Base-by-base conservation (phyloP, 495 filamentous ascomycete genomes). In the Sphaerosporella brunnea region DNA sequence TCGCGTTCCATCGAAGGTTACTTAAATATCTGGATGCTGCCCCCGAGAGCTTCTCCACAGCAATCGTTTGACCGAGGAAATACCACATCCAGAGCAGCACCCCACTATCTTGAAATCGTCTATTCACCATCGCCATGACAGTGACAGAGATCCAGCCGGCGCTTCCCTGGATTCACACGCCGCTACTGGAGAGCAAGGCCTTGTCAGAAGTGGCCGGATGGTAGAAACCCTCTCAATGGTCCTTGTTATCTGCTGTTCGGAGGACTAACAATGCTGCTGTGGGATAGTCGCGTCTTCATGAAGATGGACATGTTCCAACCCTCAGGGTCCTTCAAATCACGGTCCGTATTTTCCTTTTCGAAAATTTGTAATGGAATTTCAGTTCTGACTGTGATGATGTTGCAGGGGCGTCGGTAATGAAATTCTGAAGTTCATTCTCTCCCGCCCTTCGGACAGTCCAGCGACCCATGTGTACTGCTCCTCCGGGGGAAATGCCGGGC, bases 281-380 rank as follows among this genome's bases (percentile, higher is more conserved):
- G n/a, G n/a, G n/a, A n/a, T 51, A 80, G 77, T 60, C 70, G 75
- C 50, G 74, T 96, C 65, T 87, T 80, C 64, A 78, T 97, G 55
- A 97, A 97, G 62, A 77, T 95, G 47, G 88, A 97, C 50, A 83
- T 83, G 64, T 75, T 88, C 56, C 88, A 97, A 56, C 88, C 90
- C 3, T 80, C 82, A 3, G 86, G 84, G 37, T 92, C 85, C 8
- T 97, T 95, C 77, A 97, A 95, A 64, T 93, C 86, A 24, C 25
- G 77, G n/a, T n/a, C n/a, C n/a, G n/a, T n/a, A n/a, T n/a, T n/a
- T n/a, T n/a, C n/a, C n/a, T n/a, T n/a, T n/a, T n/a, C n/a, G n/a
- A n/a, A n/a, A n/a, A n/a, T n/a, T n/a, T n/a, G n/a, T n/a, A n/a
- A n/a, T n/a, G n/a, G n/a, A n/a, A n/a, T n/a, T n/a, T n/a, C n/a